Evolutionary conservation across 75 land plant species (phyloP).

Genomic region (Selaginella moellendorffii): DNA sequence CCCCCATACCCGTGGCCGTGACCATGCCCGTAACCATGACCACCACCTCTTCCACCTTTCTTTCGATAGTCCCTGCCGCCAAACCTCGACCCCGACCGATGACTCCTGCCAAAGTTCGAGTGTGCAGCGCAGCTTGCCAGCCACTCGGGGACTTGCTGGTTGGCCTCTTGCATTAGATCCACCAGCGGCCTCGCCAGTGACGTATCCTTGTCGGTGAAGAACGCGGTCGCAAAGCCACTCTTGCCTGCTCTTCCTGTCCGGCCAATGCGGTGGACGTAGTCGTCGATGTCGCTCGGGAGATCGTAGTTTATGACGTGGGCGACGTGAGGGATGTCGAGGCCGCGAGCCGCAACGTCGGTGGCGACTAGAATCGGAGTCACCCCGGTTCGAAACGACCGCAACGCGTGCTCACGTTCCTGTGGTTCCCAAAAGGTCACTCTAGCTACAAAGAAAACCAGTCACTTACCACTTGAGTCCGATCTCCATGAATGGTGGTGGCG

Average conservation of each 20-base stretch:
- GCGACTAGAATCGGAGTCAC: slow-evolving; percentile 75
- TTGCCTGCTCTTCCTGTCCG: slow-evolving; percentile 93
- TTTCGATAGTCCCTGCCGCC: slow-evolving; percentile 75
- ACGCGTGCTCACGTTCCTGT: slow-evolving; percentile 70
- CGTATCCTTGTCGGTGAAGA: slow-evolving; percentile 63
- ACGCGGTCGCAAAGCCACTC: slow-evolving; percentile 75
- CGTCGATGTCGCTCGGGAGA: slow-evolving; percentile 79
- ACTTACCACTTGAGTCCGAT: slow-evolving; percentile 58
- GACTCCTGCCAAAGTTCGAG: slow-evolving; percentile 35
- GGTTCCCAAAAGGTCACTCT: background rate
- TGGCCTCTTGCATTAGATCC: slow-evolving; percentile 77
- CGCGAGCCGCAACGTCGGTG: slow-evolving; percentile 84
- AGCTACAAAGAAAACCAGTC: background rate
- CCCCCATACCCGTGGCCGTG: background rate
- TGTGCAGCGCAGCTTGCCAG: slow-evolving; percentile 40
- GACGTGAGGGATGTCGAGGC: slow-evolving; percentile 85
- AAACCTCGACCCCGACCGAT: slow-evolving; percentile 52
- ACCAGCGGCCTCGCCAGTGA: slow-evolving; percentile 55
- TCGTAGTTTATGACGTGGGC: slow-evolving; percentile 87
- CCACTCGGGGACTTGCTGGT: slow-evolving; percentile 79
- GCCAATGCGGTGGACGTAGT: slow-evolving; percentile 90
- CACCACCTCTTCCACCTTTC: slow-evolving; percentile 27
- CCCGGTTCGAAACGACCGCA: slow-evolving; percentile 63
- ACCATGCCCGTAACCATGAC: slow-evolving; percentile 19
- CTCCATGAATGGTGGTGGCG: slow-evolving; percentile 89